phyloP scores from a whole-genome alignment of 2,329 filamentous ascomycete genomes.

The Penicillium palitans region DNA sequence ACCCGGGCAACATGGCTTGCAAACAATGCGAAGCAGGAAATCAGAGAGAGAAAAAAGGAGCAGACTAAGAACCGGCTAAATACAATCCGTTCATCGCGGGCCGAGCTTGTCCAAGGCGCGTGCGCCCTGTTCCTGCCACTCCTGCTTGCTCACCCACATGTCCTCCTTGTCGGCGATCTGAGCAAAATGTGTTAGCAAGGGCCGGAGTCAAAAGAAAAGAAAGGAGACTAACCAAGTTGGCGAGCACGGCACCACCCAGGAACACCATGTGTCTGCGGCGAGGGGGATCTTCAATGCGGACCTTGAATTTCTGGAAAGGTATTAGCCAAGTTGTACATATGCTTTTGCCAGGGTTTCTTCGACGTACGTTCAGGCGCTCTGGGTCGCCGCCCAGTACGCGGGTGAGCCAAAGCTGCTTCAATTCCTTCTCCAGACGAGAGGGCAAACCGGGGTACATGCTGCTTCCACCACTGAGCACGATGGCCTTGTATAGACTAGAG shows the following conservation, averaged over 20 bases:
- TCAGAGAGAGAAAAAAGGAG: slow-evolving; percentile 22
- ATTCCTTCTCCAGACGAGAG: slow-evolving; percentile 92
- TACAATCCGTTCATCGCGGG: slow-evolving; percentile 62
- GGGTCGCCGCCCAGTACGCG: slow-evolving; percentile 87
- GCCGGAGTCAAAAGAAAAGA: background rate
- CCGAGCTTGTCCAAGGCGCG: slow-evolving; percentile 88
- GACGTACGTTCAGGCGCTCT: slow-evolving; percentile 72
- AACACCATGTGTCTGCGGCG: slow-evolving; percentile 99
- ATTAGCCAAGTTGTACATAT: slow-evolving; percentile 8
- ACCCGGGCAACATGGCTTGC: slow-evolving; percentile 21
- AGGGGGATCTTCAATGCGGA: slow-evolving; percentile 96
- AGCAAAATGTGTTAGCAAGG: slow-evolving; percentile 14
- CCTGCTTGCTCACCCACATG: slow-evolving; percentile 98
- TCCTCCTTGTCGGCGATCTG: slow-evolving; percentile 95
- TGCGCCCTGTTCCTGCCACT: slow-evolving; percentile 92
- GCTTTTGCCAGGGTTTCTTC: background rate
- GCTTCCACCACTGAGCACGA: slow-evolving; percentile 92
- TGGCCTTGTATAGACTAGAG: slow-evolving; percentile 91
- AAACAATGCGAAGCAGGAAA: slow-evolving; percentile 22
- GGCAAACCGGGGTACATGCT: slow-evolving; percentile 99
- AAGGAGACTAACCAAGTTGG: slow-evolving; percentile 70
- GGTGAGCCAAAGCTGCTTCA: slow-evolving; percentile 98
- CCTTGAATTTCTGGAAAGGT: slow-evolving; percentile 82
- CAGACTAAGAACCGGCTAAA: slow-evolving; percentile 19
- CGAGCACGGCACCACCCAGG: slow-evolving; percentile 90